phyloP scores from a whole-genome alignment of 2,329 filamentous ascomycete genomes.

The Lachnellula subtilissima region DNA sequence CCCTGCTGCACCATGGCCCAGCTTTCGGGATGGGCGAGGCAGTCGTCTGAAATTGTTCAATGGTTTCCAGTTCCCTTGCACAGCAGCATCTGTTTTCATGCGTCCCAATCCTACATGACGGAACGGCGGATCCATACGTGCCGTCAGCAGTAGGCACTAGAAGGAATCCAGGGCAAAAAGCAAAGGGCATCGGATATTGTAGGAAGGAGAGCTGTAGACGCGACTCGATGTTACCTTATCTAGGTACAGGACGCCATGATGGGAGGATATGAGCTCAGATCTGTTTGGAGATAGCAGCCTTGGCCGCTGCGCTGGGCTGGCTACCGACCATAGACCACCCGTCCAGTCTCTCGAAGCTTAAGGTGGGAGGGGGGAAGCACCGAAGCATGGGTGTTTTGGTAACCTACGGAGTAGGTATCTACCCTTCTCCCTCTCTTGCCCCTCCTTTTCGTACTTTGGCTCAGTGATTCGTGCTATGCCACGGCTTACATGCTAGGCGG shows the following conservation, averaged over 20 bases:
- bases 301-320: no score
- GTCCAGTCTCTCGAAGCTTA: not conserved
- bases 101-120: not conserved
- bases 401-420: no score
- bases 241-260: not conserved
- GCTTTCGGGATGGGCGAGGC: not conserved
- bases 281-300: not conserved
- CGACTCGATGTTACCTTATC: not conserved
- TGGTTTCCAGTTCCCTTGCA: not conserved
- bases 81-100: not conserved
- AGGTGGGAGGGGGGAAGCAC: not conserved
- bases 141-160: no score
- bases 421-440: no score
- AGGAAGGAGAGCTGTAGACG: no score
- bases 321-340: not conserved
- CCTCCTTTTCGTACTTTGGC: not conserved
- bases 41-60: not conserved
- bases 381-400: not conserved
- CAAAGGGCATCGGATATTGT: no score
- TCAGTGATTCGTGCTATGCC: not conserved
- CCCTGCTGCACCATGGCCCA: not conserved
- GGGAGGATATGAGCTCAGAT: not conserved
- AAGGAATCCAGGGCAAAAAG: no score
- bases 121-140: no score
- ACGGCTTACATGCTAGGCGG: not conserved